A percentile compares a stretch with the other conserved stretches of the same genome.
Evolutionary conservation across 106 monocot species (phyloP).

Genomic region (Dendrobium catenatum): DNA sequence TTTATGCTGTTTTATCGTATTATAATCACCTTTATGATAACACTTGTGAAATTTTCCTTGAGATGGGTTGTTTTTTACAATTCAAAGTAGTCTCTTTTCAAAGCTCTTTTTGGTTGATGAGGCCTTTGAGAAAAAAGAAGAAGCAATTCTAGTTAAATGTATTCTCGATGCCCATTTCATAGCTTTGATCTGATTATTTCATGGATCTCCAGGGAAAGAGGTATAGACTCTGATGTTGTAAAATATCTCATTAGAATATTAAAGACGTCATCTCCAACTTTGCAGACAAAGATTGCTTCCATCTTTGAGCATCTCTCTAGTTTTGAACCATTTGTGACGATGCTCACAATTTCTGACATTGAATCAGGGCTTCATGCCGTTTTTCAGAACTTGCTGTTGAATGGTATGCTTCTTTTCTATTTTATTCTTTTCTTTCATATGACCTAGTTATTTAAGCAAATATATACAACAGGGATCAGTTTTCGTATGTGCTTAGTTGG

Average conservation of each 20-base stretch:
- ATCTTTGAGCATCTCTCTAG: conserved; percentile 53
- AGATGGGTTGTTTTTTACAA: too few relatives aligned
- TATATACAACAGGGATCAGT: too few relatives aligned
- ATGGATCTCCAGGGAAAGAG: conserved; percentile 12
- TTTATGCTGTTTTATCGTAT: too few relatives aligned
- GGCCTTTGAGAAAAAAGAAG: too few relatives aligned
- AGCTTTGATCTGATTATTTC: background rate
- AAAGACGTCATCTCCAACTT: conserved; percentile 38
- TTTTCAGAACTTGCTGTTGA: conserved; percentile 16
- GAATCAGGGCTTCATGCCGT: conserved; percentile 38
- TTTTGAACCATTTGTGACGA: conserved; percentile 25
- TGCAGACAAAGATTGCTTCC: conserved; percentile 55
- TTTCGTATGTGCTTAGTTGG: too few relatives aligned
- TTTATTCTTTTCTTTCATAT: conserved; percentile 1
- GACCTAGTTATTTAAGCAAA: background rate
- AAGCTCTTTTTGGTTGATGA: too few relatives aligned
- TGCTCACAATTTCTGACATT: conserved; percentile 36
- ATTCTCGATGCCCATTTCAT: background rate
- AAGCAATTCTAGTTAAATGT: too few relatives aligned
- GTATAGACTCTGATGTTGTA: conserved; percentile 30
- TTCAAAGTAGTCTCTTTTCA: background rate
- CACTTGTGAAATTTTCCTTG: too few relatives aligned
- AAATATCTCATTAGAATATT: conserved; percentile 37
- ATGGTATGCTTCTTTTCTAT: conserved; percentile 24
- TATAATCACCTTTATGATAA: too few relatives aligned